Evolutionary conservation across 1,284 basidiomycete species (phyloP).

Genomic region (Coriolopsis trogii): DNA sequence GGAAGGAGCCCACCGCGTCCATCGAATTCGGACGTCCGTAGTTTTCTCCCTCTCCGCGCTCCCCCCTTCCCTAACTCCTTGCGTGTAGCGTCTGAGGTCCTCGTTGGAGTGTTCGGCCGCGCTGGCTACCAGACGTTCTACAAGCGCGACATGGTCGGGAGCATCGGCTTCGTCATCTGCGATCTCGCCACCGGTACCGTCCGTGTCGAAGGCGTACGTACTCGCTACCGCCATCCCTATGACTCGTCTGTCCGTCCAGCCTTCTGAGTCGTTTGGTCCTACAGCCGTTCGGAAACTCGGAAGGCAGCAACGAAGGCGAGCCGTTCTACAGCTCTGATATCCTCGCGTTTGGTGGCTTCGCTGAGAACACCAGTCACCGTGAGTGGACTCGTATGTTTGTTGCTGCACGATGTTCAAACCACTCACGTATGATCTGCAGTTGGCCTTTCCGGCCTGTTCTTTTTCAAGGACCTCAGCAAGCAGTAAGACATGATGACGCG

Average conservation of each 20-base stretch:
- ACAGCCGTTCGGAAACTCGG: slow-evolving; percentile 21
- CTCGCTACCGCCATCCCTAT: no score
- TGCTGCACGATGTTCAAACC: no score
- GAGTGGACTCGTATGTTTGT: background rate
- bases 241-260: no score
- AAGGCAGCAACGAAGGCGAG: slow-evolving; percentile 14
- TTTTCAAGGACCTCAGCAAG: slow-evolving; percentile 11
- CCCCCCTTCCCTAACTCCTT: background rate
- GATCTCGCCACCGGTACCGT: slow-evolving; percentile 1
- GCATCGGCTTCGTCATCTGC: slow-evolving; percentile 21
- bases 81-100: slow-evolving; percentile 16
- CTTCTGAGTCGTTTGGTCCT: no score
- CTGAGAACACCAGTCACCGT: slow-evolving; percentile 1
- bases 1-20: background rate
- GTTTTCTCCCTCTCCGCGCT: background rate
- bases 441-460: slow-evolving; percentile 19
- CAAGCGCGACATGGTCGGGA: slow-evolving; percentile 18
- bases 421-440: background rate
- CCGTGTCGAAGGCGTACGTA: slow-evolving; percentile 16
- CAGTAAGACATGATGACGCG: no score
- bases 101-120: slow-evolving; percentile 18
- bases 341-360: slow-evolving; percentile 17
- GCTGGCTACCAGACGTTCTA: slow-evolving; percentile 17
- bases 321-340: slow-evolving; percentile 18
- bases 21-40: background rate